phyloP scores from a whole-genome alignment of 2,329 filamentous ascomycete species.

The Stachybotrys echinatus region DNA sequence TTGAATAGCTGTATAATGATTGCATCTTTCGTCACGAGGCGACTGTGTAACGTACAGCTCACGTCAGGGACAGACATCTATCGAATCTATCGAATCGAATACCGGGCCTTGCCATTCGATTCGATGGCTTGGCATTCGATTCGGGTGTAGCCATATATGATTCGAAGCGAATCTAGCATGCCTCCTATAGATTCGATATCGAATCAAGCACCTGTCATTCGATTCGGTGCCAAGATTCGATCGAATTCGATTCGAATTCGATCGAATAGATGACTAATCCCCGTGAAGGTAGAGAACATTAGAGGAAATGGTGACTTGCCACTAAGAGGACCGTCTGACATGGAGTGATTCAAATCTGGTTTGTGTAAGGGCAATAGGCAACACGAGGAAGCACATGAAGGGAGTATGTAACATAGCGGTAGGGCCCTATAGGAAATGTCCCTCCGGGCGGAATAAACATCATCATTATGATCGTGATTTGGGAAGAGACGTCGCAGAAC shows the following conservation, averaged over 20 bases:
- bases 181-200: slow-evolving; percentile 1
- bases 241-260: not conserved
- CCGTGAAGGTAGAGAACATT: not conserved
- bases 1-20: no score
- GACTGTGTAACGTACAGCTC: no score
- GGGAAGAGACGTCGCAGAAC: no score
- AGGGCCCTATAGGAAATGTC: no score
- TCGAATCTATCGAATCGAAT: slow-evolving; percentile 1
- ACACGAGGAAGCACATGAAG: slow-evolving; percentile 1
- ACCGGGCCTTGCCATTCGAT: not conserved
- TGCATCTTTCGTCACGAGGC: no score
- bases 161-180: slow-evolving; percentile 1
- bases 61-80: slow-evolving; percentile 1
- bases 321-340: not conserved
- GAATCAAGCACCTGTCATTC: slow-evolving; percentile 1
- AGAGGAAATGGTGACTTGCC: not conserved
- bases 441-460: no score
- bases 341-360: not conserved
- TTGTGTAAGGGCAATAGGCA: not conserved
- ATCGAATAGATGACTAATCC: slow-evolving; percentile 1
- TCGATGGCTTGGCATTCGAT: slow-evolving; percentile 1
- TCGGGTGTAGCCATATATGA: not conserved
- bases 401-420: no score
- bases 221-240: slow-evolving; percentile 1
- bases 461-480: no score